Evolutionary conservation across 1,284 basidiomycete species (phyloP).

Genomic region (Rhodotorula mucilaginosa): DNA sequence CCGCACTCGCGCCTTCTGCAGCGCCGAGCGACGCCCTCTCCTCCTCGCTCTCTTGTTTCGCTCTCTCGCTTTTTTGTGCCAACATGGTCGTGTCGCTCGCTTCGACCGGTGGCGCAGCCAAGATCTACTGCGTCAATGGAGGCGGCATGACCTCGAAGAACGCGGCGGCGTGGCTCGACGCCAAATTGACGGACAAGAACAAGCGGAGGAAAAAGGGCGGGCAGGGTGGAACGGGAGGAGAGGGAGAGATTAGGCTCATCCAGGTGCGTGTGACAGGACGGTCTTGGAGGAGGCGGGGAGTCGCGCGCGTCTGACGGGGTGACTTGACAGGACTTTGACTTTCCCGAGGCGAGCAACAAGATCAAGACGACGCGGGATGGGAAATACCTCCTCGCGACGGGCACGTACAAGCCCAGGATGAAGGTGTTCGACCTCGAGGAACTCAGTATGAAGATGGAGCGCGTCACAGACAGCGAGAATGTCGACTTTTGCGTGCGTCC

Average conservation of each 20-base stretch:
- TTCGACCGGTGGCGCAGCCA: constrained; percentile 39
- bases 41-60: background rate
- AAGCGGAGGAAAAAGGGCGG: constrained; percentile 40
- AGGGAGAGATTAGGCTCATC: constrained; percentile 44
- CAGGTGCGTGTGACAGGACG: constrained; percentile 35
- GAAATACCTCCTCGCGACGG: constrained; percentile 87
- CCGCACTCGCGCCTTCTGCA: background rate
- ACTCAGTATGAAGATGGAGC: constrained; percentile 90
- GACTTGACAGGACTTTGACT: constrained; percentile 80
- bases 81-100: constrained; percentile 44
- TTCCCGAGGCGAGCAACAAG: constrained; percentile 91
- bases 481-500: constrained; percentile 83
- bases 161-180: constrained; percentile 44
- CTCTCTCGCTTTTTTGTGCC: background rate
- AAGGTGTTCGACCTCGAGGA: constrained; percentile 93
- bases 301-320: background rate
- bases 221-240: constrained; percentile 41
- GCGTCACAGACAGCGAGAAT: constrained; percentile 94
- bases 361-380: constrained; percentile 90
- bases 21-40: background rate
- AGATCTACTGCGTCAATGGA: constrained; percentile 46
- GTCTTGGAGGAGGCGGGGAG: background rate
- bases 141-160: constrained; percentile 36
- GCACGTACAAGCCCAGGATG: constrained; percentile 97
- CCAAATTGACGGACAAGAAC: constrained; percentile 35